Percentiles rank a stretch among this genome's conserved stretches.
Conservation (phyloP, 164 flowering plant genomes). For the Malania oleifera region DNA sequence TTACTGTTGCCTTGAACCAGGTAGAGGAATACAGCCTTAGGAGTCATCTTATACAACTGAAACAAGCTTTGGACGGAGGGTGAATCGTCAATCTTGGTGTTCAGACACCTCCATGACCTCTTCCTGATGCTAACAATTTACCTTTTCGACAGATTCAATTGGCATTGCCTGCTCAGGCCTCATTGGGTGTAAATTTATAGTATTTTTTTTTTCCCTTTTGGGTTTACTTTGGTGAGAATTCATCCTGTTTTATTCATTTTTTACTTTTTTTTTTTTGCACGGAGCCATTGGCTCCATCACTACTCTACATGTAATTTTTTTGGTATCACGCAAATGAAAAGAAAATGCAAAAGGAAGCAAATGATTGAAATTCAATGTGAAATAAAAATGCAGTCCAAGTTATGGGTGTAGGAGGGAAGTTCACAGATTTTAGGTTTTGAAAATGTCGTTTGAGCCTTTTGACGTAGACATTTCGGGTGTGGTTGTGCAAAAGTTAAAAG, state of each 20-base stretch:
- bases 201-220: constrained; percentile 1
- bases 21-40: constrained; percentile 67
- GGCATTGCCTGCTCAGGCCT: constrained; percentile 14
- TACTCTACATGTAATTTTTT: constrained; percentile 29
- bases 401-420: too few relatives aligned
- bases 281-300: constrained; percentile 19
- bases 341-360: constrained; percentile 26
- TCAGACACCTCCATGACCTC: constrained; percentile 21
- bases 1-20: constrained; percentile 31
- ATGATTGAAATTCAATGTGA: constrained; percentile 9
- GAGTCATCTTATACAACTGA: constrained; percentile 65
- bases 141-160: constrained; percentile 7
- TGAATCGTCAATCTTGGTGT: constrained; percentile 15
- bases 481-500: too few relatives aligned
- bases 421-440: too few relatives aligned
- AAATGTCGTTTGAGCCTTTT: too few relatives aligned
- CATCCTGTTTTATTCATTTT: constrained; percentile 2
- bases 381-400: too few relatives aligned
- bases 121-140: constrained; percentile 13
- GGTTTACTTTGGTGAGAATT: constrained; percentile 4
- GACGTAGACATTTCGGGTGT: too few relatives aligned
- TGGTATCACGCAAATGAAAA: constrained; percentile 25
- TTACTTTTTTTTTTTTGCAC: constrained; percentile 2
- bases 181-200: constrained; percentile 35
- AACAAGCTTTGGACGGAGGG: constrained; percentile 23